phyloP scores from a whole-genome alignment of 2,329 filamentous ascomycete species.

The Colletotrichum nymphaeae region DNA sequence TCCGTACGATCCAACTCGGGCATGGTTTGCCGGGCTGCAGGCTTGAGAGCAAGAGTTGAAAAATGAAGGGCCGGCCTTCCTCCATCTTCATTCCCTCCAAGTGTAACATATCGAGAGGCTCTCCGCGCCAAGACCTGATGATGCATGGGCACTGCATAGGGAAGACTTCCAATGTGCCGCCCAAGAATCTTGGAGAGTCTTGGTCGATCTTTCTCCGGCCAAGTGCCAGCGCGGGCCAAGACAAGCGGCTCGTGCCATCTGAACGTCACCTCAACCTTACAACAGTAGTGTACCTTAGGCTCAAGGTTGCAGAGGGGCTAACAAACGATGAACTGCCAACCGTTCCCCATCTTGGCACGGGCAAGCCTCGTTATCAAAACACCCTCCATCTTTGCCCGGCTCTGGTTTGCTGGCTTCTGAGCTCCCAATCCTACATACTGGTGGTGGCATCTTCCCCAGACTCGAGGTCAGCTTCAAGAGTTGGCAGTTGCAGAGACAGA shows the following conservation, averaged over 20 bases:
- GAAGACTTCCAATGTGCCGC: constrained; percentile 17
- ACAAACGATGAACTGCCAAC: constrained; percentile 3
- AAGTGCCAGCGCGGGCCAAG: constrained; percentile 25
- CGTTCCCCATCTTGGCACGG: constrained; percentile 21
- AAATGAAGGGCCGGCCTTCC: background rate
- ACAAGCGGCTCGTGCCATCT: constrained; percentile 34
- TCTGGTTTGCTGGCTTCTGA: background rate
- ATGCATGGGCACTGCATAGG: background rate
- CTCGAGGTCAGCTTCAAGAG: background rate
- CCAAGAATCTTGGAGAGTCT: constrained; percentile 35
- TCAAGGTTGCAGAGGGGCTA: background rate
- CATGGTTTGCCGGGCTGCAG: background rate
- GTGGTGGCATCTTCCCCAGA: background rate
- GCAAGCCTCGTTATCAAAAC: constrained; percentile 33
- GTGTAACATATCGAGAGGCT: constrained; percentile 12
- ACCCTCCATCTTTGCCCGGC: constrained; percentile 23
- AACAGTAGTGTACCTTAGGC: background rate
- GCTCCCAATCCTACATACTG: too few relatives aligned
- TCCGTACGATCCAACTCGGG: constrained; percentile 15
- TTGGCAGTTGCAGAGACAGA: background rate
- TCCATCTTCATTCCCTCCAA: background rate
- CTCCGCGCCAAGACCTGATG: background rate
- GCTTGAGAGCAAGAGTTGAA: background rate
- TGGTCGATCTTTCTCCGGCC: constrained; percentile 28
- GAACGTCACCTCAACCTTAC: constrained; percentile 19